These are phyloP conservation scores for Peribolospora kevripleyi DNA, from an alignment of 768 basidiomycete genomes.

Conservation along the genomic window DNA sequence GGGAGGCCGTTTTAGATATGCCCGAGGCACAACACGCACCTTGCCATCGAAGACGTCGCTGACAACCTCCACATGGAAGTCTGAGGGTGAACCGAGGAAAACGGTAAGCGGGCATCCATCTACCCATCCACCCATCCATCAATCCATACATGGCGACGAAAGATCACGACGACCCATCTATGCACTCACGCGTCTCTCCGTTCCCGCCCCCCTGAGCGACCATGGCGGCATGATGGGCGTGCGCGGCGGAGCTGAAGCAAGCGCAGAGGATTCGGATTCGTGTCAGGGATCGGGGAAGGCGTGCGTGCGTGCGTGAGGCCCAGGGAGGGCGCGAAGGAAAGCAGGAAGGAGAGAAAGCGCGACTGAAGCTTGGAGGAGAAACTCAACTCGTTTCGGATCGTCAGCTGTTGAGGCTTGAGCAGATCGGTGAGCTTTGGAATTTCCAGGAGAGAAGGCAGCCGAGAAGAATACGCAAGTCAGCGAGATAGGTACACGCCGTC, in stretches of 20 bases:
- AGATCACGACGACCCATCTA: neutral
- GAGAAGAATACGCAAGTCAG: neutral
- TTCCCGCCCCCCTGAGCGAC: slow-evolving; percentile 19
- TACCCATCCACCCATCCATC: neutral
- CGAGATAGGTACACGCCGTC: neutral
- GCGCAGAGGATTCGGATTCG: too few species aligned
- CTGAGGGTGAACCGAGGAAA: slow-evolving; percentile 6
- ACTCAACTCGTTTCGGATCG: slow-evolving; percentile 21
- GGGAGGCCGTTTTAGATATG: neutral
- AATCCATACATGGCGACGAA: neutral
- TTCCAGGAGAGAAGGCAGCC: neutral
- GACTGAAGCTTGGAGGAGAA: neutral
- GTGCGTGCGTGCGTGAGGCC: too few species aligned
- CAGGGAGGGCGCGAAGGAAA: neutral
- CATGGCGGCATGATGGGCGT: slow-evolving; percentile 24
- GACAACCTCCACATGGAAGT: slow-evolving; percentile 7
- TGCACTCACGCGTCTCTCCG: slow-evolving; percentile 23
- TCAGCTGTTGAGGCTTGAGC: slow-evolving; percentile 17
- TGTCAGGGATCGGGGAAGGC: neutral
- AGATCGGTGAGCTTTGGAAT: slow-evolving; percentile 18
- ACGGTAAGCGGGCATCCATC: neutral
- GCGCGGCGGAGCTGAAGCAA: slow-evolving; percentile 14
- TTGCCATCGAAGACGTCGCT: slow-evolving; percentile 13
- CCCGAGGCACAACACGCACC: slow-evolving; percentile 1
- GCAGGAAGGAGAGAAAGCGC: neutral